These are phyloP conservation scores for Blastobotrys peoriensis DNA, from an alignment of 805 yeast genomes.

Conservation along the genomic window DNA sequence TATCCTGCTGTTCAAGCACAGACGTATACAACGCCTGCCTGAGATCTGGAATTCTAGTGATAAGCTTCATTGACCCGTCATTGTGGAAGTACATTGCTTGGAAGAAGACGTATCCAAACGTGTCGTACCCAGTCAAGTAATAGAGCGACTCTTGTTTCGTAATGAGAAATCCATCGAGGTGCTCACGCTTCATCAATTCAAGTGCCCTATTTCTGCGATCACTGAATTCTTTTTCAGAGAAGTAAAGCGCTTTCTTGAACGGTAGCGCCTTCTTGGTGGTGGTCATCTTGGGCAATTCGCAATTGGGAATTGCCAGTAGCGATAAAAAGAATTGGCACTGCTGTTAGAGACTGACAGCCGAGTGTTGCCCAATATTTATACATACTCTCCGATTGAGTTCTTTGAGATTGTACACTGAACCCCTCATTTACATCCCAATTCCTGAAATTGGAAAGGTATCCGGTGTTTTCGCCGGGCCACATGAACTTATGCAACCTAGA, in stretches of 20 bases:
- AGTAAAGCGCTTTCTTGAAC: slow-evolving; percentile 6
- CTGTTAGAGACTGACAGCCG: too few relatives aligned
- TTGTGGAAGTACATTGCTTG: slow-evolving; percentile 6
- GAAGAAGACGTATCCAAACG: slow-evolving; percentile 7
- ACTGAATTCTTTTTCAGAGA: slow-evolving; percentile 3
- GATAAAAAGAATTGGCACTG: too few relatives aligned
- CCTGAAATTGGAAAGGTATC: too few relatives aligned
- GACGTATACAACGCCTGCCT: slow-evolving; percentile 5
- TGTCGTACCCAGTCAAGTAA: slow-evolving; percentile 5
- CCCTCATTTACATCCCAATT: too few relatives aligned
- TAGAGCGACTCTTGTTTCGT: slow-evolving; percentile 5
- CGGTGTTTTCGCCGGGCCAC: too few relatives aligned
- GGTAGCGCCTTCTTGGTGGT: slow-evolving; percentile 3
- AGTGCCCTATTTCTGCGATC: slow-evolving; percentile 1
- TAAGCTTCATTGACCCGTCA: slow-evolving; percentile 5
- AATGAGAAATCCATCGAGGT: slow-evolving; percentile 4
- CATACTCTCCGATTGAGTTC: too few relatives aligned
- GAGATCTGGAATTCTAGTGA: slow-evolving; percentile 5
- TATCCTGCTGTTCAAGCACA: slow-evolving; percentile 5
- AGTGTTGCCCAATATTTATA: too few relatives aligned
- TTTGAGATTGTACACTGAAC: too few relatives aligned
- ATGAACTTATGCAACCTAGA: too few relatives aligned
- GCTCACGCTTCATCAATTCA: slow-evolving; percentile 5
- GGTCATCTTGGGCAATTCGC: too few relatives aligned
- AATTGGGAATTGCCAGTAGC: too few relatives aligned